Evolutionary conservation across 2,329 filamentous ascomycete species (phyloP).

Genomic region (Paracoccidioides lutzii): DNA sequence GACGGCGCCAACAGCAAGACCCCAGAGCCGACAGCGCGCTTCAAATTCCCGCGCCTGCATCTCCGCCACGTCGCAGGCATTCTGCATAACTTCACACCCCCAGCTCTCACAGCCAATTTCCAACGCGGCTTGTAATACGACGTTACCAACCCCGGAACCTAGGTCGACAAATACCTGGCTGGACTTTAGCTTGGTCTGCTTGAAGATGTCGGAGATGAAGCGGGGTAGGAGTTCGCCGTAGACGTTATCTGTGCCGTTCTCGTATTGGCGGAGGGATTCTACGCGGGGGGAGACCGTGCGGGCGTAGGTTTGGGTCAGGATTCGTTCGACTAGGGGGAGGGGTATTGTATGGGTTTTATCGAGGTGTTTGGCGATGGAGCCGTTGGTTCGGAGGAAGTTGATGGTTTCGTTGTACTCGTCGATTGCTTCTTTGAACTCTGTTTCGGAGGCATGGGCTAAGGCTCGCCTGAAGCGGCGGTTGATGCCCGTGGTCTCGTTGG

Average conservation of each 20-base stretch:
- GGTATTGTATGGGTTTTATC: constrained; percentile 56
- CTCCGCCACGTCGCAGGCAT: constrained; percentile 69
- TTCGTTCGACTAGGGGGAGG: constrained; percentile 61
- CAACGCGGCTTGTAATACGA: constrained; percentile 83
- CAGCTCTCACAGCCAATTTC: constrained; percentile 90
- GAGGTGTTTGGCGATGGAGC: constrained; percentile 59
- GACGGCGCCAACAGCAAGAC: constrained; percentile 65
- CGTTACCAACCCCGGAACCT: constrained; percentile 91
- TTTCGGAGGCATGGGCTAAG: constrained; percentile 51
- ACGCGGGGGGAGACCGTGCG: constrained; percentile 85
- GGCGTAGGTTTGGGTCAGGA: constrained; percentile 78
- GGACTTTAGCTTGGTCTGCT: constrained; percentile 63
- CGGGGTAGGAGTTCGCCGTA: constrained; percentile 85
- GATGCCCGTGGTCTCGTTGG: constrained; percentile 59
- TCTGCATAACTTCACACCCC: constrained; percentile 93
- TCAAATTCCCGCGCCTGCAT: constrained; percentile 71
- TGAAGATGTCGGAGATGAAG: constrained; percentile 72
- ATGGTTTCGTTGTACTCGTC: constrained; percentile 65
- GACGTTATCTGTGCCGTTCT: constrained; percentile 82
- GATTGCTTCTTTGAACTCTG: constrained; percentile 62
- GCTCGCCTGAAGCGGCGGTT: constrained; percentile 66
- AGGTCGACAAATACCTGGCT: constrained; percentile 85
- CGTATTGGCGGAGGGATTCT: constrained; percentile 69
- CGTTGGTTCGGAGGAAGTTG: constrained; percentile 51
- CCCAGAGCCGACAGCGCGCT: constrained; percentile 81